Conservation (phyloP, 108 stramenopile genomes). For the Skeletonema potamos region DNA sequence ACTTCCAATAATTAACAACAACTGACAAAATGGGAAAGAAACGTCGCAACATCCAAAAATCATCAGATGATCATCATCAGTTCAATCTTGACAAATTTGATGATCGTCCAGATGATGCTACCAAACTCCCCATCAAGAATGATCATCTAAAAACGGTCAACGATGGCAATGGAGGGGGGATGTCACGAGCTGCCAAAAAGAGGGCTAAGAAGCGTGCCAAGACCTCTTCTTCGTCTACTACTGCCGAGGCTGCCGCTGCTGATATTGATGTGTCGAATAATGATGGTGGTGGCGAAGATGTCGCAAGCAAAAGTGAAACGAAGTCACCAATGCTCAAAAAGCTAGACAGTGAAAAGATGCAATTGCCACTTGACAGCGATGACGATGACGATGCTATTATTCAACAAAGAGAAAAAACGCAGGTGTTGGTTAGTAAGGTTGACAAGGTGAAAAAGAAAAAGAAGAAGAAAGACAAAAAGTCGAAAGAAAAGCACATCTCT, state of each 20-base stretch:
- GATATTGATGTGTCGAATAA: background rate
- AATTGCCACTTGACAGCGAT: constrained; percentile 11
- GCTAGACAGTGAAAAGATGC: constrained; percentile 1
- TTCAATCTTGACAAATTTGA: constrained; percentile 1
- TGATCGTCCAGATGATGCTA: background rate
- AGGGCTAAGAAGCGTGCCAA: constrained; percentile 75
- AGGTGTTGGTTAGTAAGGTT: background rate
- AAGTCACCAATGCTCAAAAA: background rate
- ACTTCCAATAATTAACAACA: no score
- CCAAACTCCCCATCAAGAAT: background rate
- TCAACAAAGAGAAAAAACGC: background rate
- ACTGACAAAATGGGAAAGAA: background rate
- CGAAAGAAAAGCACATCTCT: background rate
- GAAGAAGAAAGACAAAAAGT: constrained; percentile 10
- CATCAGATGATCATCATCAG: background rate
- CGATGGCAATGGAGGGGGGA: constrained; percentile 33
- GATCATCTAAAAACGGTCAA: background rate
- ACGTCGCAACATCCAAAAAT: constrained; percentile 1
- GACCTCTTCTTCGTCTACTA: constrained; percentile 9
- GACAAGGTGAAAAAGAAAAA: constrained; percentile 16
- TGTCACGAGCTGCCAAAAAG: constrained; percentile 88
- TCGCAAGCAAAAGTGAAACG: background rate
- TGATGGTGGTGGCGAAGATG: no score
- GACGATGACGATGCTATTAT: constrained; percentile 12
- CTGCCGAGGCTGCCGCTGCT: background rate